Percentiles rank a stretch among this genome's conserved stretches.
These are phyloP conservation scores for Wallacemonas sp. DNA, from an alignment of 208 protist genomes.

Conservation along the genomic window DNA sequence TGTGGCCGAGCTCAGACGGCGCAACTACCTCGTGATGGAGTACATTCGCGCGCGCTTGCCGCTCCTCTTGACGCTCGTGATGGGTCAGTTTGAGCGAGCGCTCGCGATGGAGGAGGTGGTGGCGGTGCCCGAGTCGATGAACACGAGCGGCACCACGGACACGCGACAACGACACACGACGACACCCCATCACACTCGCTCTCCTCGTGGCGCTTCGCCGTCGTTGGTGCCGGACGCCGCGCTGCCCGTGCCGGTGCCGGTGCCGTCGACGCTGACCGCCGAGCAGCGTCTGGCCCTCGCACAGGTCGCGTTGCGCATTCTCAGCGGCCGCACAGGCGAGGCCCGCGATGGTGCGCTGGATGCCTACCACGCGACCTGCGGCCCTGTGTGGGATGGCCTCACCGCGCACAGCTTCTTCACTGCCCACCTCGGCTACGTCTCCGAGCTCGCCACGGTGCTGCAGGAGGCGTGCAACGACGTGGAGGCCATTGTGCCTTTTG, in stretches of 20 bases:
- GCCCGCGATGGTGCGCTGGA: constrained; percentile 35
- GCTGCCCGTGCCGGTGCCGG: background rate
- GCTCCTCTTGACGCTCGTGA: constrained; percentile 29
- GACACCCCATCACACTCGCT: no score
- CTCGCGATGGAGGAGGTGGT: constrained; percentile 12
- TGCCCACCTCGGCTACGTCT: constrained; percentile 24
- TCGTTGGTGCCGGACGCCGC: no score
- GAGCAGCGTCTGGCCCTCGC: background rate
- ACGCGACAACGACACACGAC: no score
- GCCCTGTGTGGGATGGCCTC: constrained; percentile 37
- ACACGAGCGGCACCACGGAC: no score
- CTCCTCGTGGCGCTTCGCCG: background rate
- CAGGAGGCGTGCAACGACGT: constrained; percentile 32
- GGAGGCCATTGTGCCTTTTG: constrained; percentile 24
- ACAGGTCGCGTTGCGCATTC: constrained; percentile 25
- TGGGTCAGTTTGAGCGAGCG: constrained; percentile 16
- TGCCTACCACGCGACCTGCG: constrained; percentile 26
- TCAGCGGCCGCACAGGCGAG: constrained; percentile 32
- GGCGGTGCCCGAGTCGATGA: background rate
- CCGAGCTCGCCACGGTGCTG: constrained; percentile 17
- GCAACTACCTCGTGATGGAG: constrained; percentile 23
- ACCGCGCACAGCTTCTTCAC: constrained; percentile 30
- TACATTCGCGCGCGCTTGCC: constrained; percentile 37
- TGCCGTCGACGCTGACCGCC: constrained; percentile 4
- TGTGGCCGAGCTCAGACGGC: constrained; percentile 23